Evolutionary conservation across 805 yeast species (phyloP).

Genomic region (Schwanniomyces polymorphus): DNA sequence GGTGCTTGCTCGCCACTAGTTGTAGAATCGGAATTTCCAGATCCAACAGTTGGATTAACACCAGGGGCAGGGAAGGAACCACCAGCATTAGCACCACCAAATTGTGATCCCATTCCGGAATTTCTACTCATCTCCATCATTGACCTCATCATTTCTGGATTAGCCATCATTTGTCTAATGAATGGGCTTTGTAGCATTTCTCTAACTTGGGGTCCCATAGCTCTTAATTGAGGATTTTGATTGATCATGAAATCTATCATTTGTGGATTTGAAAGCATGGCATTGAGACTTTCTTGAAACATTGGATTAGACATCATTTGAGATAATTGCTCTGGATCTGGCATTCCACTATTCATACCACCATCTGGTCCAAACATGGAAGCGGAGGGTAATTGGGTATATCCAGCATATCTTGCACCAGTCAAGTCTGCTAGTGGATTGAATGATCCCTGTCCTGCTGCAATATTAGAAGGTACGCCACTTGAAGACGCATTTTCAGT

Average conservation of each 20-base stretch:
- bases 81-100: slow-evolving; percentile 16
- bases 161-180: slow-evolving; percentile 66
- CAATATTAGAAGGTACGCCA: slow-evolving; percentile 72
- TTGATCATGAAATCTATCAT: slow-evolving; percentile 80
- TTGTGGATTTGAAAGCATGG: slow-evolving; percentile 82
- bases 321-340: slow-evolving; percentile 73
- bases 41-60: slow-evolving; percentile 33
- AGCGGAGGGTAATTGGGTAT: slow-evolving; percentile 81
- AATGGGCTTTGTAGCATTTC: slow-evolving; percentile 81
- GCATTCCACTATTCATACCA: slow-evolving; percentile 71
- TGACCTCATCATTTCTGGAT: slow-evolving; percentile 83
- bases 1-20: slow-evolving; percentile 5
- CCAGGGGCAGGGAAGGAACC: slow-evolving; percentile 34
- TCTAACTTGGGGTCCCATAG: slow-evolving; percentile 88
- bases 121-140: slow-evolving; percentile 74
- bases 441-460: slow-evolving; percentile 86
- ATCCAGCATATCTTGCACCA: slow-evolving; percentile 95
- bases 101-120: slow-evolving; percentile 36
- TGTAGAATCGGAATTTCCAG: slow-evolving; percentile 7
- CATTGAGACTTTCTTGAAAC: slow-evolving; percentile 78
- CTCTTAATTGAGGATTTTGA: slow-evolving; percentile 80
- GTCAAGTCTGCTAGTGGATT: slow-evolving; percentile 92
- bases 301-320: slow-evolving; percentile 79
- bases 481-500: slow-evolving; percentile 14
- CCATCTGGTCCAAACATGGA: slow-evolving; percentile 94